Percentiles rank a stretch among this genome's conserved stretches.
phyloP scores from a whole-genome alignment of 2,329 filamentous ascomycete genomes.

The Alternaria ventricosa region DNA sequence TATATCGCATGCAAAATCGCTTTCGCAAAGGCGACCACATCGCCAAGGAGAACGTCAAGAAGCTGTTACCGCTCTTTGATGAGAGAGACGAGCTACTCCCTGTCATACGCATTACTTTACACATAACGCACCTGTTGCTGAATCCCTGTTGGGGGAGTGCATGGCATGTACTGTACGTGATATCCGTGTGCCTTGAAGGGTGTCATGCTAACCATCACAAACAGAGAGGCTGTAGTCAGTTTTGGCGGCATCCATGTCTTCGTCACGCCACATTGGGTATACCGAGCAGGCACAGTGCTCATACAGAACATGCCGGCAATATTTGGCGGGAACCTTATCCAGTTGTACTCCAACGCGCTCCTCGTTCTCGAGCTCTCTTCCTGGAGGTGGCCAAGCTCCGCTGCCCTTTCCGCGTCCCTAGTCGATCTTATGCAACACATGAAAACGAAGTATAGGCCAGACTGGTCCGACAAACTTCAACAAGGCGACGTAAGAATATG shows the following conservation, averaged over 20 bases:
- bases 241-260: constrained; percentile 40
- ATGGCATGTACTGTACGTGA: constrained; percentile 30
- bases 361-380: constrained; percentile 43
- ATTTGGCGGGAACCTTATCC: constrained; percentile 40
- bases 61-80: constrained; percentile 35
- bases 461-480: constrained; percentile 36
- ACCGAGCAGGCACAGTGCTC: constrained; percentile 40
- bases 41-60: constrained; percentile 28
- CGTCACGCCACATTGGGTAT: constrained; percentile 46
- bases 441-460: constrained; percentile 37
- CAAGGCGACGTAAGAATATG: constrained; percentile 39
- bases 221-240: constrained; percentile 40
- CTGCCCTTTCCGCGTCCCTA: constrained; percentile 35
- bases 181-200: neutral
- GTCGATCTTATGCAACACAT: constrained; percentile 42
- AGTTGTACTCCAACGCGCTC: constrained; percentile 45
- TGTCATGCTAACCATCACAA: constrained; percentile 6
- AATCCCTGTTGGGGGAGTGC: constrained; percentile 43
- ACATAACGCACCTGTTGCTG: constrained; percentile 42
- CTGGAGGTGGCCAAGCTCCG: constrained; percentile 45
- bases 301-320: constrained; percentile 42
- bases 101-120: constrained; percentile 36
- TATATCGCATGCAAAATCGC: constrained; percentile 45
- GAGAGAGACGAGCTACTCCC: constrained; percentile 32
- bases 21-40: constrained; percentile 41